phyloP scores from a whole-genome alignment of 2,329 filamentous ascomycete genomes.

The Hypoxylon sp. region DNA sequence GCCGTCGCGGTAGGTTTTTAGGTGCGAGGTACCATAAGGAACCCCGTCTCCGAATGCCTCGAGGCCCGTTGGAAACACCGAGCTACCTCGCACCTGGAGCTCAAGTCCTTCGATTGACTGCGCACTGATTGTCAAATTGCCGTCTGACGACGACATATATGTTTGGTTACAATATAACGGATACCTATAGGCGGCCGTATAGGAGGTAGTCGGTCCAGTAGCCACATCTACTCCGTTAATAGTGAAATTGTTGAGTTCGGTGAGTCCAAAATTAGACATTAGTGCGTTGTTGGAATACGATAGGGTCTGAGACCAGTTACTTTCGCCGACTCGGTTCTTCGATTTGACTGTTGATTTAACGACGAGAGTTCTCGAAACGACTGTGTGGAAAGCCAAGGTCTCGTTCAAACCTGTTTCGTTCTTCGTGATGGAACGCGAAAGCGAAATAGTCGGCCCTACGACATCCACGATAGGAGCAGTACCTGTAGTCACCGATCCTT shows the following conservation, averaged over 20 bases:
- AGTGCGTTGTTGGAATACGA: conserved; percentile 29
- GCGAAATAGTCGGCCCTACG: conserved; percentile 53
- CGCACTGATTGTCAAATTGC: conserved; percentile 53
- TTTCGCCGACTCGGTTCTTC: conserved; percentile 41
- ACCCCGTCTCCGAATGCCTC: conserved; percentile 57
- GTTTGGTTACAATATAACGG: conserved; percentile 65
- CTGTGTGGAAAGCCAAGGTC: conserved; percentile 64
- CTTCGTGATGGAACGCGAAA: conserved; percentile 55
- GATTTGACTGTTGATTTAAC: conserved; percentile 60
- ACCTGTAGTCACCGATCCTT: conserved; percentile 60
- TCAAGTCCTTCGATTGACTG: conserved; percentile 50
- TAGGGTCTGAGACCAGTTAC: conserved; percentile 29
- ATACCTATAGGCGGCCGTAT: conserved; percentile 58
- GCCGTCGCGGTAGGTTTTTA: conserved; percentile 63
- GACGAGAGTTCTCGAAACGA: conserved; percentile 60
- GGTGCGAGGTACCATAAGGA: conserved; percentile 24
- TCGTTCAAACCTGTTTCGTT: conserved; percentile 61
- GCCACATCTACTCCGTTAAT: conserved; percentile 28
- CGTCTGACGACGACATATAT: conserved; percentile 51
- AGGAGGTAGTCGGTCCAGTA: conserved; percentile 27
- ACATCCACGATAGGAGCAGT: conserved; percentile 45
- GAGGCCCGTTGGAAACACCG: conserved; percentile 63
- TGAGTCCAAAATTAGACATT: conserved; percentile 28
- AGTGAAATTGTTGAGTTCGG: conserved; percentile 36
- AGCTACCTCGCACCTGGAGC: conserved; percentile 46